These are phyloP conservation scores for Phaffomyces antillensis DNA, from an alignment of 805 yeast genomes.

Conservation along the genomic window DNA sequence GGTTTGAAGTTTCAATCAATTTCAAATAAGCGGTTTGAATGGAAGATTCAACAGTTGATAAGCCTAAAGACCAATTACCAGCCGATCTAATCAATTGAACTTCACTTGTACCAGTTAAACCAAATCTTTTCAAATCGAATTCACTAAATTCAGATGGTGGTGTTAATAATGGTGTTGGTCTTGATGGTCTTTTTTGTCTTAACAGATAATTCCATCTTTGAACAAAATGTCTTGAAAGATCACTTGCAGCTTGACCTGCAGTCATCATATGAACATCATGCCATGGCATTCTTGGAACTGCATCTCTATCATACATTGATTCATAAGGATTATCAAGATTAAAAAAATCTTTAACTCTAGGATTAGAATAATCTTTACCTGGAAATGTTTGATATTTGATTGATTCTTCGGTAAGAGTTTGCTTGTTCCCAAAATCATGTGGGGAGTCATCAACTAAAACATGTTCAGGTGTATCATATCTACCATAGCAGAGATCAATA, in stretches of 20 bases:
- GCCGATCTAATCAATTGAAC: constrained; percentile 85
- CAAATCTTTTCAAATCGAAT: constrained; percentile 52
- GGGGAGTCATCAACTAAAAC: constrained; percentile 70
- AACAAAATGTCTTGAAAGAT: constrained; percentile 86
- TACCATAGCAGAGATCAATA: constrained; percentile 89
- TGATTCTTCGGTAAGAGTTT: constrained; percentile 33
- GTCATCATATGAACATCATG: constrained; percentile 97
- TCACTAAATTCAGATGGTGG: constrained; percentile 87
- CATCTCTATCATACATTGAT: constrained; percentile 79
- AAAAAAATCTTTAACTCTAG: constrained; percentile 82
- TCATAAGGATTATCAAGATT: constrained; percentile 81
- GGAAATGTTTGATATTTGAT: constrained; percentile 62
- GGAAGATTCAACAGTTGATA: constrained; percentile 77
- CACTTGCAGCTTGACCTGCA: constrained; percentile 91
- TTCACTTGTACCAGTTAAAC: constrained; percentile 80
- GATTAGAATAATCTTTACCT: constrained; percentile 96
- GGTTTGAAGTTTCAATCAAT: constrained; percentile 85
- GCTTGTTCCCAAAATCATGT: constrained; percentile 25
- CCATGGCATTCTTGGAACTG: constrained; percentile 97
- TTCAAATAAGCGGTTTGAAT: constrained; percentile 90
- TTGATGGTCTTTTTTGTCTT: constrained; percentile 89
- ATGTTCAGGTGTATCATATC: constrained; percentile 96
- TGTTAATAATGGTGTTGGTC: constrained; percentile 83
- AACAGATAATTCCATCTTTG: constrained; percentile 95
- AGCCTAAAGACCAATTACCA: constrained; percentile 89